Evolutionary conservation across 2,329 filamentous ascomycete species (phyloP), one percentile per base, ranked within the genome.

Genomic region (Pestalotiopsis fici): DNA sequence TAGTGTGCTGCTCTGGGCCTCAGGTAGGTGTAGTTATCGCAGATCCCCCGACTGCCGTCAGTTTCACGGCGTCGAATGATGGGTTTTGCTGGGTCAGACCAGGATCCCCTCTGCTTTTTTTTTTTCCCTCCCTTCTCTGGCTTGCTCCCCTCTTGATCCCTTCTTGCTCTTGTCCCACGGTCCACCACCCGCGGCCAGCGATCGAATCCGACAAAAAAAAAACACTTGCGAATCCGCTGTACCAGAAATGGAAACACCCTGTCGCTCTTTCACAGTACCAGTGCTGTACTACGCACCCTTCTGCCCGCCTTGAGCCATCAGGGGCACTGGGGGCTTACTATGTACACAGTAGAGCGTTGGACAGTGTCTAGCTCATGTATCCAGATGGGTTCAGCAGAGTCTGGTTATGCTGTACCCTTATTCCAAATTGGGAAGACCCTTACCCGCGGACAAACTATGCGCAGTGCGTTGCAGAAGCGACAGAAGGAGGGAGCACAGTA

Each of bases 161-260:
- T 35, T 35, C 31, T 6, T 35, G 6, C 31, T 35, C 31, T 35
- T 35, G 31, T 35, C 31, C 31, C 31, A 39, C 25, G 31, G 6
- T 11, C 31, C 31, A 39, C 25, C 61, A 64, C 39, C 61, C 61
- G 61, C 61, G 61, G 47, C 61, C 43, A 64, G 47, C 61, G 61
- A 64, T 64, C 61, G 47, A 64, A 37, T n/a, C 59, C 35, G 35
- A 50, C 61, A 23, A 64, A 55, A 43, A 55, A 43, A 64, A 64
- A 9, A 63, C 37, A 64, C 61, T 64, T 55, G 61, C 61, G 61
- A 64, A 64, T 55, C 61, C 61, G 61, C 61, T 64, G 43, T 43
- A 27, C 61, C 61, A 39, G 47, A 55, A 64, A 64, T 43, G 61
- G 61, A 31, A 31, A 64, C 47, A 25, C 12, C 9, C 61, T 35